Evolutionary conservation across 257 asterid species (phyloP), one percentile per base, ranked within the genome.

Genomic region (Nicotiana noctiflora): DNA sequence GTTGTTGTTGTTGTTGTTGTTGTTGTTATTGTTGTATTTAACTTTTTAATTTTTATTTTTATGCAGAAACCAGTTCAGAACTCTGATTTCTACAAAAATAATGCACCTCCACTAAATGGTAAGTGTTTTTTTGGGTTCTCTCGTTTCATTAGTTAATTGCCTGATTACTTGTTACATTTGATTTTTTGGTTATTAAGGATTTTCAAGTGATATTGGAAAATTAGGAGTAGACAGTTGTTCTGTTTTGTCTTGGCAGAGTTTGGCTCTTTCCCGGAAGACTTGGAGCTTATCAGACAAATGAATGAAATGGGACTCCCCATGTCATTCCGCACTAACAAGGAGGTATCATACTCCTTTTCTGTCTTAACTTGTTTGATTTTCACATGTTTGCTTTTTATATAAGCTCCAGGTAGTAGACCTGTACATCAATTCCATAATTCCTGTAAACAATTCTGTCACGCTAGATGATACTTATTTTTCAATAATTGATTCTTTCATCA

Each of bases 261-360:
- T 76, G 75, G 32, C 79, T 84, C 80, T 51, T 56, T 78, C 67
- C 81, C 86, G 3, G 97, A 89, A 82, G 96, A 90, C 79, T 57
- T 81, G 59, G 95, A 91, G 80, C 82, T 91, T 76, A 78, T 89
- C 51, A 84, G 85, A 62, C 85, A 86, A 83, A 83, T 94, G 93
- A 88, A 83, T 83, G 96, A 81, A 32, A 34, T 90, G 91, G 99
- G 99, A 72, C 97, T 96, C 84, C 99, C 99, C 10, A 83, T 90
- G 83, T 86, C 96, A 44, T 96, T 96, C 84, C 89, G 70, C 17
- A 90, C 97, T 51, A 93, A 88, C 85, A 94, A 94, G 91, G 92
- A 88, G 93, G 97, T 92, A 84, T 5, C 59, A 40, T 40, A 40
- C 46, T 23, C 76, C 23, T 64, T 74, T 77, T 77, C 23, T 19